Evolutionary conservation across 2,329 filamentous ascomycete species (phyloP).

Genomic region (Plectosphaerella cucumerina): DNA sequence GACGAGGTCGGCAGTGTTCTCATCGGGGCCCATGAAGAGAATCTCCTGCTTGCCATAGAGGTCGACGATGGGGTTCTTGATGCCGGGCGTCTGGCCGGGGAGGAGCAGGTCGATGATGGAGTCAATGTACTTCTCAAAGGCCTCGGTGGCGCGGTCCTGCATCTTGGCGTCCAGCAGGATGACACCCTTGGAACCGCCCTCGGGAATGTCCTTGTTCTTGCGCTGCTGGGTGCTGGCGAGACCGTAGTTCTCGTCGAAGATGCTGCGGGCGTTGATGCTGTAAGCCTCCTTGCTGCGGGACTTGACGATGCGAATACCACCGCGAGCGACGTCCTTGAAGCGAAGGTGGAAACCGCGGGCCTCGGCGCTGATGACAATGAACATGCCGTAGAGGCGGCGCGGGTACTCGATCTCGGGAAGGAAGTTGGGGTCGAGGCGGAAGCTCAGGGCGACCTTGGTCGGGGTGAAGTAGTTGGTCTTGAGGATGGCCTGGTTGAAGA

Average conservation of each 20-base stretch:
- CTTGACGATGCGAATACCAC: conserved; percentile 98
- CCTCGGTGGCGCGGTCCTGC: conserved; percentile 86
- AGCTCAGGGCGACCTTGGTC: conserved; percentile 96
- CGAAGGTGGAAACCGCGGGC: conserved; percentile 96
- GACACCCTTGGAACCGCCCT: conserved; percentile 96
- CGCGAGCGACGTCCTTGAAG: conserved; percentile 94
- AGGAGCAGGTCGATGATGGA: conserved; percentile 94
- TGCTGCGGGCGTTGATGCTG: conserved; percentile 88
- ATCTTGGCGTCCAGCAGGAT: conserved; percentile 90
- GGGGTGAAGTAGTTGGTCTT: conserved; percentile 99
- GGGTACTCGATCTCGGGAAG: conserved; percentile 90
- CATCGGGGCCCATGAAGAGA: conserved; percentile 96
- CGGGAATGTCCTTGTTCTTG: conserved; percentile 99
- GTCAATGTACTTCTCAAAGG: conserved; percentile 99
- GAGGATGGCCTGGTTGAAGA: conserved; percentile 89
- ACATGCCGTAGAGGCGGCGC: conserved; percentile 94
- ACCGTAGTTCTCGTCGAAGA: conserved; percentile 99
- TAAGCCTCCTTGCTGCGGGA: conserved; percentile 95
- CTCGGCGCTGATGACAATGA: conserved; percentile 94
- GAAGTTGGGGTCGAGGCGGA: conserved; percentile 87
- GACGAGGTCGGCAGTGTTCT: conserved; percentile 96
- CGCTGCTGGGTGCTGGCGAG: conserved; percentile 97
- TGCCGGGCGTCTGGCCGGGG: conserved; percentile 84
- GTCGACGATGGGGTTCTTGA: conserved; percentile 98
- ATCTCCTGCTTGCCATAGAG: conserved; percentile 94